phyloP scores from a whole-genome alignment of 2,329 filamentous ascomycete genomes.

The Albifimbria verrucaria region DNA sequence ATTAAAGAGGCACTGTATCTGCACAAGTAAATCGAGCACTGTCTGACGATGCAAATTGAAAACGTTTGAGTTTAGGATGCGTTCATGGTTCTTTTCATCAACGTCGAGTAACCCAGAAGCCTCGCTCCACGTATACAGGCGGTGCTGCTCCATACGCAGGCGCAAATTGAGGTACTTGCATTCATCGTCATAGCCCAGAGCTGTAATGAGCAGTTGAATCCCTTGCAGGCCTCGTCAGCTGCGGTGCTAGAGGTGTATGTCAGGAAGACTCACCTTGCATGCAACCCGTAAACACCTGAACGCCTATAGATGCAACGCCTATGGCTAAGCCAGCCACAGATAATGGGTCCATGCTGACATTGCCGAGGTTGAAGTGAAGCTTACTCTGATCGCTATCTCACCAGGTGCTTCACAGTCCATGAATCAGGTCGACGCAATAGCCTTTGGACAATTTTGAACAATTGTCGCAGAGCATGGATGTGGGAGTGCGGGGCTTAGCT shows the following conservation, averaged over 20 bases:
- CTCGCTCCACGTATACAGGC: constrained; percentile 47
- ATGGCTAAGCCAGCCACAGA: constrained; percentile 39
- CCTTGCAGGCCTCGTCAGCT: constrained; percentile 20
- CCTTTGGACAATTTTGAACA: no score
- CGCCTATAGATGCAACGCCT: constrained; percentile 41
- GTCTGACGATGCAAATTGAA: constrained; percentile 46
- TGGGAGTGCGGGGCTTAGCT: no score
- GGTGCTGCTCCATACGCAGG: constrained; percentile 47
- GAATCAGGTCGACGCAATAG: no score
- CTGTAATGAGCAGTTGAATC: constrained; percentile 46
- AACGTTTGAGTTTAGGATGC: constrained; percentile 42
- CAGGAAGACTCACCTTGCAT: constrained; percentile 33
- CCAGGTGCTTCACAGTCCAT: no score
- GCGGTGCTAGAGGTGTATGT: neutral
- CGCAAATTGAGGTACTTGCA: constrained; percentile 46
- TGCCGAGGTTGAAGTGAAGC: no score
- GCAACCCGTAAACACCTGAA: constrained; percentile 44
- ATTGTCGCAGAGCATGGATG: no score
- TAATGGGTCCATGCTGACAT: constrained; percentile 47
- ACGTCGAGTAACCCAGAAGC: constrained; percentile 45
- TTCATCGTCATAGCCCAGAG: constrained; percentile 44
- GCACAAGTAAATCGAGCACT: constrained; percentile 44
- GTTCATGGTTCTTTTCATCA: constrained; percentile 35
- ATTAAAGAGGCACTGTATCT: constrained; percentile 43
- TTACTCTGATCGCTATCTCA: no score